Percentiles rank a stretch among this genome's conserved stretches.
These are phyloP conservation scores for Apiotrichum siamense DNA, from an alignment of 1,284 basidiomycete species.

Conservation along the genomic window DNA sequence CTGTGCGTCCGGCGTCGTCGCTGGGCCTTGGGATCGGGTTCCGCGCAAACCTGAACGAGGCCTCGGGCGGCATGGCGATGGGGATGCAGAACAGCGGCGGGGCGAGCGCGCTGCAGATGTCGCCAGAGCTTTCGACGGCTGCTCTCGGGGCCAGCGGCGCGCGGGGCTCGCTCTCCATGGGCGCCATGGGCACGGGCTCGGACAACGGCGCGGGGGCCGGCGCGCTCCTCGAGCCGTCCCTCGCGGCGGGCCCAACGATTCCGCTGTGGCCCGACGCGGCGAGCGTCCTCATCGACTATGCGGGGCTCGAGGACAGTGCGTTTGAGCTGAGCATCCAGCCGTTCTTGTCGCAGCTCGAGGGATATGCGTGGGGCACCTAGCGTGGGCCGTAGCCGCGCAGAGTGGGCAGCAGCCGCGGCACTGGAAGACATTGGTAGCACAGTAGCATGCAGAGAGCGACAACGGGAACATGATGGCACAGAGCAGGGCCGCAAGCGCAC, in stretches of 20 bases:
- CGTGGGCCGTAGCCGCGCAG: not conserved
- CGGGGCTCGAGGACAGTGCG: not conserved
- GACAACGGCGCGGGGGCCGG: too few species aligned
- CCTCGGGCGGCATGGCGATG: too few species aligned
- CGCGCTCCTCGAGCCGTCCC: constrained; percentile 2
- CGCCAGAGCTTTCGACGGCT: too few species aligned
- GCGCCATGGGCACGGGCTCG: not conserved
- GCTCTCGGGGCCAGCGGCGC: not conserved
- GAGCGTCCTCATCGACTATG: constrained; percentile 7
- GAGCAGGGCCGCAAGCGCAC: too few species aligned
- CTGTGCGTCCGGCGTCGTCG: not conserved
- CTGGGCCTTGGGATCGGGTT: not conserved
- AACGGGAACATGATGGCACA: too few species aligned
- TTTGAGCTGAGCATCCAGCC: constrained; percentile 5
- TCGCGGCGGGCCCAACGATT: constrained; percentile 5
- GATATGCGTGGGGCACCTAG: constrained; percentile 1
- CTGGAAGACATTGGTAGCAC: too few species aligned
- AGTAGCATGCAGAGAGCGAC: too few species aligned
- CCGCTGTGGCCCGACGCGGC: constrained; percentile 13
- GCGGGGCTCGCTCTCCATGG: too few species aligned
- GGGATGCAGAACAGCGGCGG: too few species aligned
- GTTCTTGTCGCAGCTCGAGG: constrained; percentile 4
- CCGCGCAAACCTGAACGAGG: too few species aligned
- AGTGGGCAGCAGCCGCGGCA: too few species aligned
- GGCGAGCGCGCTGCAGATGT: too few species aligned